Evolutionary conservation across 495 filamentous ascomycete genomes (phyloP).

Genomic region (Usnea hakonensis): DNA sequence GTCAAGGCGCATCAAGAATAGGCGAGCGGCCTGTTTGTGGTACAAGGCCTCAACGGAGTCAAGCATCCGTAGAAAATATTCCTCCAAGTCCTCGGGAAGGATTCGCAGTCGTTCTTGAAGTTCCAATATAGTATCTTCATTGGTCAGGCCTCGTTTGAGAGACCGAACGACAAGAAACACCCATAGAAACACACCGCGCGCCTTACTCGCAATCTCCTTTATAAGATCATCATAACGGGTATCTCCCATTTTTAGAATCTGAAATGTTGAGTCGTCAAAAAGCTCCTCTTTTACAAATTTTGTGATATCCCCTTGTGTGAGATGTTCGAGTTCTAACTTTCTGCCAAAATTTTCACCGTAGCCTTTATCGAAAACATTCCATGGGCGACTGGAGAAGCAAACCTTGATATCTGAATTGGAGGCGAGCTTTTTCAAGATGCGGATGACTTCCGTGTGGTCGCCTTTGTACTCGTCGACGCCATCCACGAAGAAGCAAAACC

Average conservation of each 20-base stretch:
- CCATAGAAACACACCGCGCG: background rate
- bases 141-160: background rate
- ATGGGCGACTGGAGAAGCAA: slow-evolving; percentile 44
- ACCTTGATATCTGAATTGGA: slow-evolving; percentile 32
- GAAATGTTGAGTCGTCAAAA: background rate
- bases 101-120: background rate
- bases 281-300: background rate
- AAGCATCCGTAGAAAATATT: background rate
- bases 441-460: slow-evolving; percentile 19
- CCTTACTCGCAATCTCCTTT: background rate
- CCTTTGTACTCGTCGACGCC: slow-evolving; percentile 37
- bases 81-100: background rate
- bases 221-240: background rate
- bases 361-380: slow-evolving; percentile 36
- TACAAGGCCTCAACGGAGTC: background rate
- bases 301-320: slow-evolving; percentile 3
- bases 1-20: background rate
- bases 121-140: background rate
- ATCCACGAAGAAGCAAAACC: slow-evolving; percentile 42
- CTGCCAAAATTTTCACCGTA: slow-evolving; percentile 18
- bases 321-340: slow-evolving; percentile 2
- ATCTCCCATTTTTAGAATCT: background rate
- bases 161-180: background rate
- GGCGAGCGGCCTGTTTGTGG: background rate
- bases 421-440: slow-evolving; percentile 18